Percentiles rank a stretch among this genome's conserved stretches.
Evolutionary conservation across 108 stramenopile genomes (phyloP).

Genomic region (Pseudonitzschia delicatissima): DNA sequence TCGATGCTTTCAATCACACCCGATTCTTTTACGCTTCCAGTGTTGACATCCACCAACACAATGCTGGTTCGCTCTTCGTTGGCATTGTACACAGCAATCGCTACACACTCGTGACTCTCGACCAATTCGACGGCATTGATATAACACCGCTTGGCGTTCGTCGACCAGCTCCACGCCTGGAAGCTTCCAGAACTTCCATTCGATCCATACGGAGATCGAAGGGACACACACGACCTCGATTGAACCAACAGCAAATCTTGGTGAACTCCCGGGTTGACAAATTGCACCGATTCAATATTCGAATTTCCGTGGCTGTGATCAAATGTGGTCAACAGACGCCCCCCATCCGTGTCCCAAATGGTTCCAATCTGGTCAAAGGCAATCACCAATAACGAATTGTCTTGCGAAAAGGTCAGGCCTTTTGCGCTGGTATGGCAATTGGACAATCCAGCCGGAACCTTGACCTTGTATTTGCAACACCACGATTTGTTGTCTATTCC

Average conservation of each 20-base stretch:
- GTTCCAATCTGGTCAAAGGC: constrained; percentile 60
- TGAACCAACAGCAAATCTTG: constrained; percentile 55
- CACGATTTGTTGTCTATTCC: too few species aligned
- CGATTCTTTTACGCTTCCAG: constrained; percentile 6
- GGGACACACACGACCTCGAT: constrained; percentile 38
- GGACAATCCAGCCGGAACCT: constrained; percentile 69
- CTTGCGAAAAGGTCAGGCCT: constrained; percentile 66
- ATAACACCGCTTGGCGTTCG: constrained; percentile 14
- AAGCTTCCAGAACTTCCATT: constrained; percentile 18
- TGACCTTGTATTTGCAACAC: constrained; percentile 72
- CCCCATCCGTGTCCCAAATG: constrained; percentile 72
- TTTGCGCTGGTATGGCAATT: constrained; percentile 32
- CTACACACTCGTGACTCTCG: constrained; percentile 14
- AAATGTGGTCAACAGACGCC: constrained; percentile 60
- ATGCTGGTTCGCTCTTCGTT: constrained; percentile 19
- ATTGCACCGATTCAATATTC: constrained; percentile 27
- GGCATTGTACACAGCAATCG: constrained; percentile 20
- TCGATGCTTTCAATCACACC: neutral
- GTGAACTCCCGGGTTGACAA: constrained; percentile 41
- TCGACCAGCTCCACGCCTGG: constrained; percentile 31
- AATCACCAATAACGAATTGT: constrained; percentile 69
- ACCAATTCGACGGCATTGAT: constrained; percentile 13
- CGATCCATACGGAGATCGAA: constrained; percentile 53
- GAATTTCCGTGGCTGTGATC: constrained; percentile 23
- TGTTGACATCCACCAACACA: constrained; percentile 25